Evolutionary conservation across 139 green algal species (phyloP).

Genomic region (Haematococcus sp.): DNA sequence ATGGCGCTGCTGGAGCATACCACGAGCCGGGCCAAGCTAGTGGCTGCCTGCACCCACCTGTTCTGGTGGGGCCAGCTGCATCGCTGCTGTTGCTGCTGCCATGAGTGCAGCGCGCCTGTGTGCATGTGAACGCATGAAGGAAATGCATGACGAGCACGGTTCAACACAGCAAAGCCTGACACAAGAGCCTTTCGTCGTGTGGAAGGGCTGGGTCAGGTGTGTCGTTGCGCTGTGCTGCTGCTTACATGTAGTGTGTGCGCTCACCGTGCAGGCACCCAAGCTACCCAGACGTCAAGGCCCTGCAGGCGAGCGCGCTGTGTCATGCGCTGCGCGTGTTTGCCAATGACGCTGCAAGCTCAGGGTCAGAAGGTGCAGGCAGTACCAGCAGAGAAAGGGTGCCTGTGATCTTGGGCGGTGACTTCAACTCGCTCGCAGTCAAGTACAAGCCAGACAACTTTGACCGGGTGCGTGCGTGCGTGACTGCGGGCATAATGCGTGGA

Average conservation of each 20-base stretch:
- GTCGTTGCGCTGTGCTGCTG: too few species aligned
- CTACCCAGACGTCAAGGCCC: constrained; percentile 49
- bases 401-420: constrained; percentile 45
- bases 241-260: too few species aligned
- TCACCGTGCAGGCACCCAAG: constrained; percentile 32
- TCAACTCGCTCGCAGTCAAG: constrained; percentile 39
- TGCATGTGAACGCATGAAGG: too few species aligned
- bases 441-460: constrained; percentile 25
- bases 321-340: constrained; percentile 13
- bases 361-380: too few species aligned
- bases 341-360: too few species aligned
- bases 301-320: constrained; percentile 33
- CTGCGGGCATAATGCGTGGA: not conserved
- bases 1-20: constrained; percentile 43
- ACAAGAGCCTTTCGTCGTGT: too few species aligned
- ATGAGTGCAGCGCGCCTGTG: too few species aligned
- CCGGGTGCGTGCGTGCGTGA: not conserved
- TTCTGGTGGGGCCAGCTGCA: constrained; percentile 37
- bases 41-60: constrained; percentile 53
- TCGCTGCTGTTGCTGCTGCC: too few species aligned
- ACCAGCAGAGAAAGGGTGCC: constrained; percentile 11
- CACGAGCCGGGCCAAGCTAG: constrained; percentile 11
- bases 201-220: too few species aligned
- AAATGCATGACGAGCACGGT: too few species aligned
- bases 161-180: too few species aligned